These are phyloP conservation scores for Stylonectria norvegica DNA, from an alignment of 2,329 filamentous ascomycete genomes.

Conservation along the genomic window DNA sequence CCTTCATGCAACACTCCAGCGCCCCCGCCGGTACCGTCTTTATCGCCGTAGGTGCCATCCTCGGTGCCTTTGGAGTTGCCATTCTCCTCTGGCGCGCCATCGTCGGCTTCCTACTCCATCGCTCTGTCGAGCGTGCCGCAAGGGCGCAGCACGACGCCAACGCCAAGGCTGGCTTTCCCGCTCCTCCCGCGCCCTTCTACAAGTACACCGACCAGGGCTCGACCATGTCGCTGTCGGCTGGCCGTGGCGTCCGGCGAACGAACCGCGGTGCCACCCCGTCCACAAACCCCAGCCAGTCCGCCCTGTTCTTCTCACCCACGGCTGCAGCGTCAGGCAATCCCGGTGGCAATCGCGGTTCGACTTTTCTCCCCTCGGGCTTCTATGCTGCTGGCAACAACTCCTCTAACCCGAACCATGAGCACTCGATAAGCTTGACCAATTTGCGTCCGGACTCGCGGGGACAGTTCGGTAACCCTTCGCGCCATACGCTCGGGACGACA, in stretches of 20 bases:
- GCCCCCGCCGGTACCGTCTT: conserved; percentile 93
- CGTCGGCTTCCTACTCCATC: conserved; percentile 86
- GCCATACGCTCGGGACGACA: conserved; percentile 46
- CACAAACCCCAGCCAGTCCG: conserved; percentile 59
- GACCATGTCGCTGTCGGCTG: conserved; percentile 48
- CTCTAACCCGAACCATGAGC: conserved; percentile 43
- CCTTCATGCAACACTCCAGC: conserved; percentile 85
- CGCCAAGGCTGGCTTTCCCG: conserved; percentile 63
- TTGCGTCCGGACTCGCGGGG: conserved; percentile 57
- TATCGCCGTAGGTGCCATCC: conserved; percentile 84
- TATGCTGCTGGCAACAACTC: conserved; percentile 69
- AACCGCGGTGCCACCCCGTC: conserved; percentile 52
- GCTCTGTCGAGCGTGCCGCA: conserved; percentile 84
- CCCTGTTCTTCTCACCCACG: conserved; percentile 94
- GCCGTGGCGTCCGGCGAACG: conserved; percentile 51
- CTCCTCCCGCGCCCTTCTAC: conserved; percentile 58
- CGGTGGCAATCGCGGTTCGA: conserved; percentile 64
- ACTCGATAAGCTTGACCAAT: conserved; percentile 59
- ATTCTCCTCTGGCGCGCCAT: conserved; percentile 85
- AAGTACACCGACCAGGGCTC: conserved; percentile 61
- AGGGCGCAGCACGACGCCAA: conserved; percentile 67
- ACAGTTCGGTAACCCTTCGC: conserved; percentile 38
- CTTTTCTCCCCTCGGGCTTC: conserved; percentile 87
- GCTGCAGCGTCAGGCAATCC: conserved; percentile 65
- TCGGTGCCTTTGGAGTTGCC: conserved; percentile 78